Percentiles rank a stretch among this genome's conserved stretches.
Conservation (phyloP, 129 eudicot genomes). For the Pseudognaphalium luteoalbum region DNA sequence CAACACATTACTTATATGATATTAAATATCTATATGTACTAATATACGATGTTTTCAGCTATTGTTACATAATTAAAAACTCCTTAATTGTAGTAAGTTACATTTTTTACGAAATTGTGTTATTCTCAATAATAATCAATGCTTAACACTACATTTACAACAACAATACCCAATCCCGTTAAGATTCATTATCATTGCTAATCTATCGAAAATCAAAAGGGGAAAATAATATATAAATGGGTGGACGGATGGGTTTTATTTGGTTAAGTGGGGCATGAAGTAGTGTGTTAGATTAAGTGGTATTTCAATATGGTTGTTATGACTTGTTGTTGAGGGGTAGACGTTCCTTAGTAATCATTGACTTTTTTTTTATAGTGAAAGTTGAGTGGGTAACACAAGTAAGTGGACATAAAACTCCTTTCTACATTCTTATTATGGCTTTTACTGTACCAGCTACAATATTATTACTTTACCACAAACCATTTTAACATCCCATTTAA, state of each 20-base stretch:
- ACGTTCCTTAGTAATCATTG: slow-evolving; percentile 37
- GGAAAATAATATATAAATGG: background rate
- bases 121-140: too few relatives aligned
- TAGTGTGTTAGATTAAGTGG: slow-evolving; percentile 19
- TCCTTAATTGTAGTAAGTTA: too few relatives aligned
- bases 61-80: too few relatives aligned
- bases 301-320: slow-evolving; percentile 36
- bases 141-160: too few relatives aligned
- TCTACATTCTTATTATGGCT: slow-evolving; percentile 31
- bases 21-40: too few relatives aligned
- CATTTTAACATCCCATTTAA: background rate
- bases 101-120: too few relatives aligned
- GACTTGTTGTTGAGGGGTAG: slow-evolving; percentile 30
- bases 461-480: slow-evolving; percentile 31
- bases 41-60: too few relatives aligned
- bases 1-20: too few relatives aligned
- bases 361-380: slow-evolving; percentile 30
- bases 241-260: slow-evolving; percentile 29
- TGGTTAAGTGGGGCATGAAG: slow-evolving; percentile 28
- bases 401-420: slow-evolving; percentile 39
- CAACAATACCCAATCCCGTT: too few relatives aligned
- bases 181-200: too few relatives aligned
- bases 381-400: slow-evolving; percentile 39
- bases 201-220: too few relatives aligned
- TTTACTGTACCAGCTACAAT: slow-evolving; percentile 32